These are phyloP conservation scores for Vigna nakashimae DNA, from an alignment of 306 rosid species.

Conservation along the genomic window DNA sequence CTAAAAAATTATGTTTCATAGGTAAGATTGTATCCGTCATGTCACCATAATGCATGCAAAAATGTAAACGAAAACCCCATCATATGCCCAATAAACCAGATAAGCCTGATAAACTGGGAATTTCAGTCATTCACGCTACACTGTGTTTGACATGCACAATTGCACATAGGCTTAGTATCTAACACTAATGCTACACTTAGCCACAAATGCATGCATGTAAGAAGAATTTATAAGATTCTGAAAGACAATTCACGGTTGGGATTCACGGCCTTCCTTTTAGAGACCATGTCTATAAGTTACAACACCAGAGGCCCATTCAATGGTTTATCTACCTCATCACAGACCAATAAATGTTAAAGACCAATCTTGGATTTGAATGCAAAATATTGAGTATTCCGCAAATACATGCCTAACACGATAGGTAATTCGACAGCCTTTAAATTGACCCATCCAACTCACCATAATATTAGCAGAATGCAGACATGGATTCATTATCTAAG, in stretches of 20 bases:
- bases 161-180: no score
- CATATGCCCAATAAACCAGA: no score
- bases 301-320: constrained; percentile 37
- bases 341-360: constrained; percentile 32
- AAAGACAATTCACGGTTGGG: constrained; percentile 7
- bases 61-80: no score
- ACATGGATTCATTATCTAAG: background rate
- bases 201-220: background rate
- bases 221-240: constrained; percentile 34
- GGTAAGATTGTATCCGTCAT: no score
- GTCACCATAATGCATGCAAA: no score
- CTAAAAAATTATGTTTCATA: no score
- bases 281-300: constrained; percentile 26
- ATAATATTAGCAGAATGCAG: background rate
- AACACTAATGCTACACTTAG: no score
- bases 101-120: no score
- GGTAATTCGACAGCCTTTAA: background rate
- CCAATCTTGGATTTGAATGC: constrained; percentile 24
- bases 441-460: background rate
- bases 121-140: no score
- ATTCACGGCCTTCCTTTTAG: constrained; percentile 7
- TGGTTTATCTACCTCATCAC: constrained; percentile 19
- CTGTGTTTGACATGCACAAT: no score
- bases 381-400: background rate
- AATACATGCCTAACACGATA: background rate